Conservation (phyloP, 179 eudicot genomes). For the Beta corolliflora region DNA sequence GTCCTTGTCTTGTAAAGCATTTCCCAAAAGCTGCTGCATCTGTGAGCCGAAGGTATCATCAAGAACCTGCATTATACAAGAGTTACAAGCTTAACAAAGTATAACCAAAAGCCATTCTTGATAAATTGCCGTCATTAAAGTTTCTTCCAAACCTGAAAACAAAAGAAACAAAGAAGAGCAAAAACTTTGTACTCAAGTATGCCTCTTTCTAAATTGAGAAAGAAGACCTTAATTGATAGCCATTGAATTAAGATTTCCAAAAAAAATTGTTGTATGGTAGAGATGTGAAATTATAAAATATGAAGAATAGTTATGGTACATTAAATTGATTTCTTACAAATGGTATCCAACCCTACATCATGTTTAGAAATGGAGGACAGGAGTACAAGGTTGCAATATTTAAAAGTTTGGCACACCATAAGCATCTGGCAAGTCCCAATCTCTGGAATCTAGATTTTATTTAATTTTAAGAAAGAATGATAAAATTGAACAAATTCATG, state of each 20-base stretch:
- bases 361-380: too few relatives aligned
- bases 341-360: too few relatives aligned
- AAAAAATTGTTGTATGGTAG: too few relatives aligned
- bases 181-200: background rate
- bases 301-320: too few relatives aligned
- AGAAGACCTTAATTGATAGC: too few relatives aligned
- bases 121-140: background rate
- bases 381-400: too few relatives aligned
- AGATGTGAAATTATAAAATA: too few relatives aligned
- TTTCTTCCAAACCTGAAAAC: background rate
- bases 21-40: slow-evolving; percentile 78
- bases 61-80: slow-evolving; percentile 51
- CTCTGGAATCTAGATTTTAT: background rate
- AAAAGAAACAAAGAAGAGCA: background rate
- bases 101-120: background rate
- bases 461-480: background rate
- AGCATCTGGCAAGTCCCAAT: background rate
- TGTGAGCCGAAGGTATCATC: slow-evolving; percentile 86
- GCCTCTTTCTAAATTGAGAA: too few relatives aligned
- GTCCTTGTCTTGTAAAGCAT: slow-evolving; percentile 72
- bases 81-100: background rate
- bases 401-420: too few relatives aligned
- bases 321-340: too few relatives aligned
- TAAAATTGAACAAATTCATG: too few relatives aligned
- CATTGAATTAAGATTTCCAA: too few relatives aligned